Conservation (phyloP, 306 rosid species). For the Acacia crassicarpa region DNA sequence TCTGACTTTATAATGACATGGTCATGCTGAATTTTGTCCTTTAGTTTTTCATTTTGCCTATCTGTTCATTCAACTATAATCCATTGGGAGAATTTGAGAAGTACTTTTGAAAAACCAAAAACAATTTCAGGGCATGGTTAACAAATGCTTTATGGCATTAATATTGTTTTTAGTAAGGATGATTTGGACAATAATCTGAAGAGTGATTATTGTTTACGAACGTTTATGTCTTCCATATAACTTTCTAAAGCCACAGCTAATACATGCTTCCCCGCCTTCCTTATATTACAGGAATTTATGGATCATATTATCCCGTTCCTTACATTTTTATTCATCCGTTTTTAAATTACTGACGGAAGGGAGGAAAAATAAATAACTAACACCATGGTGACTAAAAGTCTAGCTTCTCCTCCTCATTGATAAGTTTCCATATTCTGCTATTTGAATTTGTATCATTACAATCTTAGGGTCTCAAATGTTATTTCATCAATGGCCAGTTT, state of each 20-base stretch:
- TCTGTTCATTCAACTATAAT: no score
- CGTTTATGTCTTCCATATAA: neutral
- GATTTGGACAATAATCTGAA: no score
- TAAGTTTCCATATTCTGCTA: neutral
- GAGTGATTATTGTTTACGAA: neutral
- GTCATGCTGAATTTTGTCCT: neutral
- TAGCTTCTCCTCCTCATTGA: neutral
- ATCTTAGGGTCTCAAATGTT: conserved; percentile 1
- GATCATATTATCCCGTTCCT: neutral
- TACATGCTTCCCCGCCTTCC: neutral
- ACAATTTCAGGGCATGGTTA: no score
- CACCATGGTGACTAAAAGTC: neutral
- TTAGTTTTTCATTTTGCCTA: neutral
- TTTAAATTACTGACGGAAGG: no score
- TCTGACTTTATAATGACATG: neutral
- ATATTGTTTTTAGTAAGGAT: no score
- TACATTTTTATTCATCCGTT: no score
- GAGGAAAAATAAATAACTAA: no score
- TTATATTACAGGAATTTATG: conserved; percentile 7
- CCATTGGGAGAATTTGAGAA: no score
- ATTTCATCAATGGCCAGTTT: conserved; percentile 14
- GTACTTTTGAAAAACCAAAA: no score
- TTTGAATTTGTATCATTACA: conserved; percentile 16
- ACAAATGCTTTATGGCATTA: no score
- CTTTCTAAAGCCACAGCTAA: neutral